phyloP scores from a whole-genome alignment of 805 yeast genomes.

The Hanseniaspora lachancei region DNA sequence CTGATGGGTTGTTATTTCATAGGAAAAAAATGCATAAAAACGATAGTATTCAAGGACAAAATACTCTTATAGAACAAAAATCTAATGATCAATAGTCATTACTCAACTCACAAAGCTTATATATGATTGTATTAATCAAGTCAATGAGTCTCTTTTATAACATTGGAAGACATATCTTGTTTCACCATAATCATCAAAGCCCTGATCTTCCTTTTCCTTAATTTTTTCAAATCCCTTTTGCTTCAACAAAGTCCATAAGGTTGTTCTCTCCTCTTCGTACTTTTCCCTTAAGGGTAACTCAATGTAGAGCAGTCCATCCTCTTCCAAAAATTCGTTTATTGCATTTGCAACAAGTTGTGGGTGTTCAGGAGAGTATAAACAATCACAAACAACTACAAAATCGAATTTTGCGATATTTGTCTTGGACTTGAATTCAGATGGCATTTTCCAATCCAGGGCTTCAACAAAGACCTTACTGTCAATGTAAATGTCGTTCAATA shows the following conservation, averaged over 20 bases:
- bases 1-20: slow-evolving; percentile 68
- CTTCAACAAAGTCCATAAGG: slow-evolving; percentile 43
- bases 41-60: background rate
- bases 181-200: slow-evolving; percentile 77
- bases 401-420: slow-evolving; percentile 32
- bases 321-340: slow-evolving; percentile 36
- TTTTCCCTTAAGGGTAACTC: slow-evolving; percentile 64
- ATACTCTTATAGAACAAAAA: no score
- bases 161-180: slow-evolving; percentile 33
- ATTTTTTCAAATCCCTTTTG: slow-evolving; percentile 24
- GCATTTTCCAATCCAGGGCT: slow-evolving; percentile 69
- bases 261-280: slow-evolving; percentile 51
- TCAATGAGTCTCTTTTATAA: background rate
- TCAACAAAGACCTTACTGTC: slow-evolving; percentile 27
- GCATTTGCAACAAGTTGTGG: slow-evolving; percentile 60
- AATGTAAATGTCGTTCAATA: slow-evolving; percentile 18
- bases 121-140: background rate
- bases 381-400: slow-evolving; percentile 69
- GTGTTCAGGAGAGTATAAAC: slow-evolving; percentile 72
- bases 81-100: no score
- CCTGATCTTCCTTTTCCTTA: slow-evolving; percentile 39
- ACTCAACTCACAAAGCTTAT: background rate
- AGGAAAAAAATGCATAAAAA: slow-evolving; percentile 31
- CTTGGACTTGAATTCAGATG: slow-evolving; percentile 29
- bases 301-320: slow-evolving; percentile 36